Evolutionary conservation across 176 grass and related monocot genomes (phyloP).

Genomic region (Zoysia pacifica): DNA sequence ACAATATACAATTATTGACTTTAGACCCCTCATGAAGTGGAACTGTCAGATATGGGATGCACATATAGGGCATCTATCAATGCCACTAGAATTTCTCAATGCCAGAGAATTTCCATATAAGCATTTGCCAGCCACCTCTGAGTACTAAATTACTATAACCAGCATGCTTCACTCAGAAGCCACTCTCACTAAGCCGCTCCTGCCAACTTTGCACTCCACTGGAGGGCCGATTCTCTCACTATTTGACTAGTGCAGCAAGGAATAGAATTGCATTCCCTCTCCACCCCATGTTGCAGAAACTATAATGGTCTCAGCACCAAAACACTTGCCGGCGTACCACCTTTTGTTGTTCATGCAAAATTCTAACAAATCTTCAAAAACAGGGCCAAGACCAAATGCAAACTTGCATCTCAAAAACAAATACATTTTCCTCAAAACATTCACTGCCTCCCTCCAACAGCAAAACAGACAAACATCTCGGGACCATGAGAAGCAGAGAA

Average conservation of each 20-base stretch:
- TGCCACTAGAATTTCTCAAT: conserved; percentile 20
- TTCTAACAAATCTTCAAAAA: neutral
- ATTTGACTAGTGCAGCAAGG: conserved; percentile 34
- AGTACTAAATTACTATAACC: conserved; percentile 27
- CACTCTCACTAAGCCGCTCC: conserved; percentile 35
- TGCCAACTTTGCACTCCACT: conserved; percentile 40
- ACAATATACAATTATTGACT: conserved; percentile 49
- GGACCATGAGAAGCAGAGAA: conserved; percentile 26
- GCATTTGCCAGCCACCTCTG: neutral
- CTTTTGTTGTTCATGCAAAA: conserved; percentile 23
- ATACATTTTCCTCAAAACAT: conserved; percentile 7
- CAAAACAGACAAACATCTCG: conserved; percentile 29
- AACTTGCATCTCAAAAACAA: neutral
- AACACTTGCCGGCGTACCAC: neutral
- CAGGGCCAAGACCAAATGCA: neutral
- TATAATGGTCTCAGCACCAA: conserved; percentile 25
- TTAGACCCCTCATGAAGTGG: conserved; percentile 38
- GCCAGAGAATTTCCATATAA: conserved; percentile 38
- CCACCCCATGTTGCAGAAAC: conserved; percentile 2
- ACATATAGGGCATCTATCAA: conserved; percentile 34
- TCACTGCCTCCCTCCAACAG: conserved; percentile 7
- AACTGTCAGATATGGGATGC: conserved; percentile 40
- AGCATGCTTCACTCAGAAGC: conserved; percentile 52
- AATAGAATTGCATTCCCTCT: conserved; percentile 52
- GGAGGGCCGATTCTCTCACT: conserved; percentile 32